Evolutionary conservation across 139 green algal species (phyloP).

Genomic region (Picochlorum sp.): DNA sequence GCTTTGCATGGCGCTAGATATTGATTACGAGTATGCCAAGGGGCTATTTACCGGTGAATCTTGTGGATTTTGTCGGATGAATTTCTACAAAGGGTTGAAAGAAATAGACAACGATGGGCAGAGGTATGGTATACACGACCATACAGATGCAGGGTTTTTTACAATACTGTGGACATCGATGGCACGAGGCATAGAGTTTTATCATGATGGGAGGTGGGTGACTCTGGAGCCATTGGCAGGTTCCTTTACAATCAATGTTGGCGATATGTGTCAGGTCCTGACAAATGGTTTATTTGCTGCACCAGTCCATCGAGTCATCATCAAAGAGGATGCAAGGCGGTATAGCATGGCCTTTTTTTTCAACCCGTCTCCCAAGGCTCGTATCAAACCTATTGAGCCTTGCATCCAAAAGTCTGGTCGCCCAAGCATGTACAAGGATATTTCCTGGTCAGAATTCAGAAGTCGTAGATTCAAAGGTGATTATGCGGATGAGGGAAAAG

Average conservation of each 20-base stretch:
- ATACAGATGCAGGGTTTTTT: constrained; percentile 54
- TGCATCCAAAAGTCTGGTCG: background rate
- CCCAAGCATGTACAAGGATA: background rate
- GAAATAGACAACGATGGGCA: background rate
- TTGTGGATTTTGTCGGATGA: background rate
- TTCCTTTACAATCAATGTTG: constrained; percentile 4
- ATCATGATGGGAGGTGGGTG: background rate
- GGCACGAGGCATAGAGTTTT: background rate
- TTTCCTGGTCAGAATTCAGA: constrained; percentile 6
- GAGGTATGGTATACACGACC: constrained; percentile 36
- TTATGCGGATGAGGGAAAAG: background rate
- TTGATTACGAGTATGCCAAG: background rate
- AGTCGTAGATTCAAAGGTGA: background rate
- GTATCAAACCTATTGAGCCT: background rate
- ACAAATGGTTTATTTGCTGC: background rate
- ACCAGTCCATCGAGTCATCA: background rate
- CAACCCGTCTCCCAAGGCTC: background rate
- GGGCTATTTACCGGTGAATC: background rate
- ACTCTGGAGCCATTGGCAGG: background rate
- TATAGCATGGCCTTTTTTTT: background rate
- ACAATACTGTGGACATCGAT: constrained; percentile 27
- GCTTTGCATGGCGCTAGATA: background rate
- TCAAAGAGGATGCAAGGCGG: background rate
- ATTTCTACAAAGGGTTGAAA: background rate
- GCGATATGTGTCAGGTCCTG: background rate